Evolutionary conservation across 2,329 filamentous ascomycete genomes (phyloP).

Genomic region (Penicillium sp.): DNA sequence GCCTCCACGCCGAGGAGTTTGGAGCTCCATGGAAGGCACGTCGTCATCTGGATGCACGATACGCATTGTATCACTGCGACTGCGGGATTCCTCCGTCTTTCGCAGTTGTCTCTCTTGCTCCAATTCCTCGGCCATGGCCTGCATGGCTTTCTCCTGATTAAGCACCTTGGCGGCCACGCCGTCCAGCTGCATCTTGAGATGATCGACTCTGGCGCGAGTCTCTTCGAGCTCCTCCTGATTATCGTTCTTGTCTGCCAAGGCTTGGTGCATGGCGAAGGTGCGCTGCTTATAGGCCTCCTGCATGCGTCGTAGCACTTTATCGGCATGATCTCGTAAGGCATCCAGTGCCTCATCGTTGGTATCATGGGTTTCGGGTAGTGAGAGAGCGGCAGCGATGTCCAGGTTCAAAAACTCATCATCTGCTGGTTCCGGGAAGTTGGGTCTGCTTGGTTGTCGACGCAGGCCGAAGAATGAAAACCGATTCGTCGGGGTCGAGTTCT

Average conservation of each 20-base stretch:
- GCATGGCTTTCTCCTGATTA: conserved; percentile 59
- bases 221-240: conserved; percentile 63
- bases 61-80: conserved; percentile 34
- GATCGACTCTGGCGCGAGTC: conserved; percentile 56
- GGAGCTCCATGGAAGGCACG: conserved; percentile 37
- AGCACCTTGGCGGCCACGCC: conserved; percentile 57
- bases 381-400: conserved; percentile 55
- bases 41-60: conserved; percentile 34
- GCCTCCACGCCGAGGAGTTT: conserved; percentile 33
- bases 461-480: conserved; percentile 48
- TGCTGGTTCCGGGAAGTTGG: conserved; percentile 38
- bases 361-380: conserved; percentile 52
- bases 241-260: conserved; percentile 55
- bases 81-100: conserved; percentile 41
- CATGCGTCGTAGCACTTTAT: conserved; percentile 54
- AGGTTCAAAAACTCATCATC: conserved; percentile 56
- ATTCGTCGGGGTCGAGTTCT: conserved; percentile 26
- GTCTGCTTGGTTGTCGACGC: conserved; percentile 32
- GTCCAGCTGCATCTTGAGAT: conserved; percentile 62
- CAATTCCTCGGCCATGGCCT: conserved; percentile 51
- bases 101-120: conserved; percentile 45
- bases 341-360: conserved; percentile 56
- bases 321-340: conserved; percentile 57
- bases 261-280: conserved; percentile 51
- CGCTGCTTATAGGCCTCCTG: conserved; percentile 58